Conservation (phyloP, 805 yeast genomes). For the Priceomyces medius region DNA sequence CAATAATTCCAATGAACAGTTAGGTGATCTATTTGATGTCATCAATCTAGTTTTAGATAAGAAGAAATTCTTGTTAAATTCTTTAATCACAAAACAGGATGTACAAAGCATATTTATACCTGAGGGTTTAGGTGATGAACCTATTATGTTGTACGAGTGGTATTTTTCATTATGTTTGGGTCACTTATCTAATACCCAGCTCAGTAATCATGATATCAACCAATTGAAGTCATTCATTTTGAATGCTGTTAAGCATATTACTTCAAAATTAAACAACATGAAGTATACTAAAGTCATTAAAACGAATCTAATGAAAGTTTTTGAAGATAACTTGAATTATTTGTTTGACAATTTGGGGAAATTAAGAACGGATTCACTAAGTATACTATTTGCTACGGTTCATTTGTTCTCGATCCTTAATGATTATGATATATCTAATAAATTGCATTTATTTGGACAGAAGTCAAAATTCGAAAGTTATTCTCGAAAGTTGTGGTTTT, state of each 20-base stretch:
- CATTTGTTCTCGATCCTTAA: conserved; percentile 37
- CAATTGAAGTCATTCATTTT: conserved; percentile 33
- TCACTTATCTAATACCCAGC: conserved; percentile 21
- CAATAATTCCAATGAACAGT: conserved; percentile 13
- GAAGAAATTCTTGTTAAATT: conserved; percentile 23
- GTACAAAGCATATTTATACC: conserved; percentile 3
- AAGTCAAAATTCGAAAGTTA: conserved; percentile 30
- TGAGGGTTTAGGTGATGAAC: not conserved
- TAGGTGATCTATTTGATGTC: conserved; percentile 24
- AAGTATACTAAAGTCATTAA: conserved; percentile 23
- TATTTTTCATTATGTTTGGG: conserved; percentile 23
- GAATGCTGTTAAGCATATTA: conserved; percentile 28
- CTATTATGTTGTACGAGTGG: conserved; percentile 28
- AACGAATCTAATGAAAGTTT: conserved; percentile 13
- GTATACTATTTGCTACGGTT: conserved; percentile 15
- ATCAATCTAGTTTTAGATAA: conserved; percentile 35
- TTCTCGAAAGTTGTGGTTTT: conserved; percentile 32
- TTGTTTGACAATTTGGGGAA: conserved; percentile 13
- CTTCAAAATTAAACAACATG: conserved; percentile 28
- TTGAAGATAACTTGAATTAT: conserved; percentile 16
- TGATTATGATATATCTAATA: conserved; percentile 33
- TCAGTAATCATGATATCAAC: conserved; percentile 15
- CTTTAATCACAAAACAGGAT: conserved; percentile 15
- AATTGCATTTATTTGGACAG: conserved; percentile 20
- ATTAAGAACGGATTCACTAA: conserved; percentile 1